These are phyloP conservation scores for Physcomitrium patens DNA, from an alignment of 225 moss, liverwort and hornwort genomes.

Conservation along the genomic window DNA sequence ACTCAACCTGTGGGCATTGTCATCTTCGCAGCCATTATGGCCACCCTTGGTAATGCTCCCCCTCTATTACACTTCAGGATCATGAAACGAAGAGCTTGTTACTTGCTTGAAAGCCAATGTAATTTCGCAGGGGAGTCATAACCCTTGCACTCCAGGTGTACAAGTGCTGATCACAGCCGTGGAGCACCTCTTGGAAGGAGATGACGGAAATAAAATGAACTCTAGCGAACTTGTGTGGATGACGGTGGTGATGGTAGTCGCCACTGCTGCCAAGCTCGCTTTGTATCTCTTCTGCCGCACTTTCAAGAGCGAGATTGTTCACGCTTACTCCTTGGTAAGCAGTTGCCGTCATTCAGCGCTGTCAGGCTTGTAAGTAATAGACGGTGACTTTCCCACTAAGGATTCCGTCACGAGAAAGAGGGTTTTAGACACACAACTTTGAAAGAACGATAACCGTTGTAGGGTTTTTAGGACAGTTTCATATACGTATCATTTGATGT, in stretches of 20 bases:
- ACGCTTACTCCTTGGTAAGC: slow-evolving; percentile 63
- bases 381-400: background rate
- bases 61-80: slow-evolving; percentile 1
- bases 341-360: background rate
- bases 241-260: slow-evolving; percentile 74
- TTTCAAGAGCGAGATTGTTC: slow-evolving; percentile 78
- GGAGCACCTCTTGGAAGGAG: slow-evolving; percentile 63
- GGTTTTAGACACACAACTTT: background rate
- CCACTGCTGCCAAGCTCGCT: slow-evolving; percentile 61
- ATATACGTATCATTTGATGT: background rate
- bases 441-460: background rate
- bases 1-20: slow-evolving; percentile 93
- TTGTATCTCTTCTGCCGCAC: slow-evolving; percentile 65
- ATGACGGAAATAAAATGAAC: slow-evolving; percentile 42
- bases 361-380: background rate
- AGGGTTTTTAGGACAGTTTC: background rate
- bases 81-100: background rate
- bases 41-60: slow-evolving; percentile 65
- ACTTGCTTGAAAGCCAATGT: background rate
- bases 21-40: slow-evolving; percentile 90
- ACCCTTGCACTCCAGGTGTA: slow-evolving; percentile 41
- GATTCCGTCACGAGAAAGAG: background rate
- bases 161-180: slow-evolving; percentile 57
- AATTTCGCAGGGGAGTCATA: background rate
- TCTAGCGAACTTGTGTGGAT: slow-evolving; percentile 62